Evolutionary conservation across 257 asterid genomes (phyloP).

Genomic region (Primulina eburnea): DNA sequence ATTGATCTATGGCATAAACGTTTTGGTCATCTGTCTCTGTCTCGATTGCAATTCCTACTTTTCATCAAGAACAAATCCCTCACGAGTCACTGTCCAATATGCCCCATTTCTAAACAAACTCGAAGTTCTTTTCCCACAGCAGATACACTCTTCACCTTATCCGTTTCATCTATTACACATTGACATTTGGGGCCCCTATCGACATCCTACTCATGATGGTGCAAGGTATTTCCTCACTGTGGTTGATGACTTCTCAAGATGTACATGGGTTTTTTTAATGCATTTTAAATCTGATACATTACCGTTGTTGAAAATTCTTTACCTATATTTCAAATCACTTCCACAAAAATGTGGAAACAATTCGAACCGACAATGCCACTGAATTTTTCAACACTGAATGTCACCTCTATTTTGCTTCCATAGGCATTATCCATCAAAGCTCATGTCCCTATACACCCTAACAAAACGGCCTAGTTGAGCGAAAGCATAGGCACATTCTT

Average conservation of each 20-base stretch:
- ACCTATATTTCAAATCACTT: not conserved
- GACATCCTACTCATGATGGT: not conserved
- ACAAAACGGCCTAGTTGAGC: not conserved
- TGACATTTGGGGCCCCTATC: not conserved
- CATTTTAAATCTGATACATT: not conserved
- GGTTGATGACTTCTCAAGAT: not conserved
- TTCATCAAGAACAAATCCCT: too few relatives aligned
- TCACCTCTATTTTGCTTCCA: fast-evolving
- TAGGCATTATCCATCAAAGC: not conserved
- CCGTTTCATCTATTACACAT: not conserved
- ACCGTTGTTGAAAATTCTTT: not conserved
- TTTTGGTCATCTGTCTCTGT: not conserved
- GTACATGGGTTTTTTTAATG: not conserved
- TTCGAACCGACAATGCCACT: not conserved
- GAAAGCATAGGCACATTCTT: not conserved
- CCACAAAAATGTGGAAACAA: not conserved
- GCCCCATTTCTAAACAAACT: too few relatives aligned
- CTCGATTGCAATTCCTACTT: not conserved
- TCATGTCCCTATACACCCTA: not conserved
- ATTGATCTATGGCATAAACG: not conserved
- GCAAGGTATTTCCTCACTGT: not conserved
- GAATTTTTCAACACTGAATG: not conserved
- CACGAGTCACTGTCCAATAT: too few relatives aligned
- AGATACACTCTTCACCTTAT: too few relatives aligned
- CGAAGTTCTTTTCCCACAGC: too few relatives aligned